A percentile compares a stretch with the other conserved stretches of the same genome.
phyloP scores from a whole-genome alignment of 2,329 filamentous ascomycete species.

The Cercospora nicotianae region DNA sequence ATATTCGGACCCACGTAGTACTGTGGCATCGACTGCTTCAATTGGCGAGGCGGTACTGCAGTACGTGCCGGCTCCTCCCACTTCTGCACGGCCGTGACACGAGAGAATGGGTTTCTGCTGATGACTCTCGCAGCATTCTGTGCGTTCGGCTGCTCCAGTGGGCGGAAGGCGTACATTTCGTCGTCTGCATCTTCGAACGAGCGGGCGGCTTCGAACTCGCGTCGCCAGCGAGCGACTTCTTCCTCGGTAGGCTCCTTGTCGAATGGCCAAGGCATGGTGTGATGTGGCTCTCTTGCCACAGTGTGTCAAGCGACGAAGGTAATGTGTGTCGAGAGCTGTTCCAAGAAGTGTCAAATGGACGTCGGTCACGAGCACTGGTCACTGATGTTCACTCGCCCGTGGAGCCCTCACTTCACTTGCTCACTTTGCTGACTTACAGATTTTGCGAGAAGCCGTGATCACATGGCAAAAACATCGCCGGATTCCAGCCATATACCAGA shows the following conservation, averaged over 20 bases:
- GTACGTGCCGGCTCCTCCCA: not conserved
- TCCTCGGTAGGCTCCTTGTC: conserved; percentile 5
- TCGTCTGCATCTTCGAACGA: conserved; percentile 17
- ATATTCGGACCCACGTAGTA: not conserved
- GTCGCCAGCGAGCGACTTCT: conserved; percentile 11
- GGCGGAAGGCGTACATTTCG: conserved; percentile 1
- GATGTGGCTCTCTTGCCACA: not conserved
- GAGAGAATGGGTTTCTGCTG: not conserved
- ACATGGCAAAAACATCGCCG: not conserved
- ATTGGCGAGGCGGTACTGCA: not conserved
- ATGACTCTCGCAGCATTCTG: not conserved
- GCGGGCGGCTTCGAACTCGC: conserved; percentile 19
- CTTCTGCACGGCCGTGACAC: not conserved
- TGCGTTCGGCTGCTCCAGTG: not conserved
- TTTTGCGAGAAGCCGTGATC: not conserved
- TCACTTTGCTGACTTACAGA: not conserved
- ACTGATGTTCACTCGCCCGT: not conserved
- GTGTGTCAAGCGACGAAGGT: not conserved
- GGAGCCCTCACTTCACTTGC: not conserved
- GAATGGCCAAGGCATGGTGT: not conserved
- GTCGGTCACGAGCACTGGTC: not conserved
- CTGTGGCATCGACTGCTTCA: not conserved
- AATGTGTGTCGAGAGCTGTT: not conserved
- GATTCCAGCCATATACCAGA: not conserved
- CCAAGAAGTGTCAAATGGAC: not conserved